These are phyloP conservation scores for Debaryomyces sp. DNA, from an alignment of 1,139 yeast genomes.

Conservation along the genomic window DNA sequence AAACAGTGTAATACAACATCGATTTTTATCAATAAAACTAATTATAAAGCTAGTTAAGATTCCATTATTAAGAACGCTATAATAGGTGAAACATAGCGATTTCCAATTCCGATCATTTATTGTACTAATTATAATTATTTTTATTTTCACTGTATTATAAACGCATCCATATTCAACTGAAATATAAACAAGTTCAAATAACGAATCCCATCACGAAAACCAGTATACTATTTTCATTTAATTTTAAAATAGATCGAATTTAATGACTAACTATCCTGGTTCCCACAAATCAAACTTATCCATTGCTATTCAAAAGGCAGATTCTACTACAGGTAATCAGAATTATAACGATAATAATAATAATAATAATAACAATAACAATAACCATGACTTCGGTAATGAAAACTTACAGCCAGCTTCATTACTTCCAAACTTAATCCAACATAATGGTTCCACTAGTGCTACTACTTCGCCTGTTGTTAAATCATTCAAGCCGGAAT, in stretches of 20 bases:
- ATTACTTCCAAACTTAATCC: constrained; percentile 26
- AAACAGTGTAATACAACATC: neutral
- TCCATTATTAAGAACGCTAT: neutral
- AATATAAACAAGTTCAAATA: neutral
- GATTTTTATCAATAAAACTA: neutral
- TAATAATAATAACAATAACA: neutral
- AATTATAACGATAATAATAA: constrained; percentile 5
- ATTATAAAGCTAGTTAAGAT: neutral
- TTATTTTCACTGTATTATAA: constrained; percentile 5
- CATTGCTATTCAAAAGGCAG: constrained; percentile 50
- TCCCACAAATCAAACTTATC: constrained; percentile 47
- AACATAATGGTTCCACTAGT: constrained; percentile 30
- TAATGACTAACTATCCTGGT: constrained; percentile 33
- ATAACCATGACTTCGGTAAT: constrained; percentile 11
- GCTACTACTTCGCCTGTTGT: constrained; percentile 29
- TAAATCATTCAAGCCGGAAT: constrained; percentile 38
- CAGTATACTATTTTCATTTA: constrained; percentile 1
- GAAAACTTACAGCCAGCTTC: constrained; percentile 15
- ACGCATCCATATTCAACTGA: constrained; percentile 1
- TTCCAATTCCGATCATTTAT: neutral
- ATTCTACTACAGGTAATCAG: constrained; percentile 20
- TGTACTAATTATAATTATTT: constrained; percentile 1
- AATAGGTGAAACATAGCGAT: neutral
- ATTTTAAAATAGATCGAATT: constrained; percentile 3
- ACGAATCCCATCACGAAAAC: neutral